Base-by-base conservation (phyloP, 768 basidiomycete genomes). In the Lentinula sp. region DNA sequence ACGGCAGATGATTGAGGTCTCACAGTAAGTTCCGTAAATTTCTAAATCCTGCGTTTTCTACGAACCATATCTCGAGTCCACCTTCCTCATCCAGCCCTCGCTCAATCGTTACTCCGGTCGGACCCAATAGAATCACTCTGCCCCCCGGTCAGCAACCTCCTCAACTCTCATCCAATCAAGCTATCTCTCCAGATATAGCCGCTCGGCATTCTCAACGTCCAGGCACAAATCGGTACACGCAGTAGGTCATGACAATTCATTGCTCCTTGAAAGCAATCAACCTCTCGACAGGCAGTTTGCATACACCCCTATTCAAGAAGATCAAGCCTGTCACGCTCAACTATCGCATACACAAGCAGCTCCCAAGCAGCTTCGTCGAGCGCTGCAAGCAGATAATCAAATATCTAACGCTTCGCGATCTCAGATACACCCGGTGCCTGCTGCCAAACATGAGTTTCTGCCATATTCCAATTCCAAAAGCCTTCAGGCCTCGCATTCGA, bases 51-150 rank as follows among this genome's bases (percentile, higher is more conserved):
- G 62, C 37, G 11, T 31, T 52, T 40, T 55, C 16, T 16, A 65
- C 57, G 45, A 42, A 62, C 32, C 65, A 66, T 49, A 31, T 23
- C 39, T 23, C 63, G 61, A 72, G 71, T 66, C 70, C 72, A 11
- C 69, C 65, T 69, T 79, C 65, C 61, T 71, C 63, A 51, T 88
- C 89, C 1, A 91, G 88, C 66, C 86, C 89, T 35, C 82, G 80
- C 60, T 37, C 23, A 32, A 23, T 28, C 4, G 28, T 23, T 3
- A 84, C 83, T 1, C 85, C 87, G 16, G 61, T 82, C 10, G 86
- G 78, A 18, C 88, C 88, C 28, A 74, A 81, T 65, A 75, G 91
- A 69, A 76, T 92, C 39, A 92, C 89, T 2, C 75, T 91, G 21
- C 86, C 85, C 16, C 82, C 77, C 11, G 79, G 80, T 46, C 87